These are phyloP conservation scores for Drechslerella stenobrocha DNA, from an alignment of 2,329 filamentous ascomycete species.

Conservation along the genomic window DNA sequence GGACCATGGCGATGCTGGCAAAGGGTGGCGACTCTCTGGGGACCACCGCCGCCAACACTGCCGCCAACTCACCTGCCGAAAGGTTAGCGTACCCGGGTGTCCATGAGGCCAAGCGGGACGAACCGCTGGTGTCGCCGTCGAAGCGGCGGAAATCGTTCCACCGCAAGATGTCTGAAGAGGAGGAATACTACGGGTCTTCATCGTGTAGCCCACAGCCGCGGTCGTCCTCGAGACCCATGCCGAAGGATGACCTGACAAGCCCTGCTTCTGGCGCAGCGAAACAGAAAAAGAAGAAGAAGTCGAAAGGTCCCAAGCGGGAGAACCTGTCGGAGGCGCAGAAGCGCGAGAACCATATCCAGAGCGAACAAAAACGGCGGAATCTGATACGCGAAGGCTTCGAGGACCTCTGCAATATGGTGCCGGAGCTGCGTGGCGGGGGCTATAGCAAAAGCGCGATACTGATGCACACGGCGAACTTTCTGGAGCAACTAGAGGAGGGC, in stretches of 20 bases:
- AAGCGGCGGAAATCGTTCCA: slow-evolving; percentile 47
- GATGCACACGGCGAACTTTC: slow-evolving; percentile 72
- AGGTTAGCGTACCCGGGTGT: slow-evolving; percentile 47
- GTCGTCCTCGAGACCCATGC: slow-evolving; percentile 25
- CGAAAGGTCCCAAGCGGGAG: slow-evolving; percentile 61
- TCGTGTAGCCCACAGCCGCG: slow-evolving; percentile 46
- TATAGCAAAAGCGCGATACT: slow-evolving; percentile 83
- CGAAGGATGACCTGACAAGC: slow-evolving; percentile 28
- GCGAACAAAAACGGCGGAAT: slow-evolving; percentile 82
- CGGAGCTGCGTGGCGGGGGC: slow-evolving; percentile 71
- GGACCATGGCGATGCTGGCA: slow-evolving; percentile 50
- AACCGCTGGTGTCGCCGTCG: slow-evolving; percentile 40
- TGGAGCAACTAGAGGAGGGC: slow-evolving; percentile 71
- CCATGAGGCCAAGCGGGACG: slow-evolving; percentile 19
- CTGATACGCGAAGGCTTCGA: slow-evolving; percentile 81
- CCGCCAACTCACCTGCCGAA: slow-evolving; percentile 52
- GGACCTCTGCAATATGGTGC: slow-evolving; percentile 75
- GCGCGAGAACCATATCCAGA: slow-evolving; percentile 80
- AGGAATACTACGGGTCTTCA: slow-evolving; percentile 48
- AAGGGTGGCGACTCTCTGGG: slow-evolving; percentile 41
- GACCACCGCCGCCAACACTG: slow-evolving; percentile 51
- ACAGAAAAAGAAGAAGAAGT: slow-evolving; percentile 57
- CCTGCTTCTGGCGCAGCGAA: slow-evolving; percentile 54
- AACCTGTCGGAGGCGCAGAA: slow-evolving; percentile 78
- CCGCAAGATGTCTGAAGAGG: slow-evolving; percentile 49